Base-by-base conservation (phyloP, 2,329 filamentous ascomycete genomes). In the Leptographium wingfieldii region DNA sequence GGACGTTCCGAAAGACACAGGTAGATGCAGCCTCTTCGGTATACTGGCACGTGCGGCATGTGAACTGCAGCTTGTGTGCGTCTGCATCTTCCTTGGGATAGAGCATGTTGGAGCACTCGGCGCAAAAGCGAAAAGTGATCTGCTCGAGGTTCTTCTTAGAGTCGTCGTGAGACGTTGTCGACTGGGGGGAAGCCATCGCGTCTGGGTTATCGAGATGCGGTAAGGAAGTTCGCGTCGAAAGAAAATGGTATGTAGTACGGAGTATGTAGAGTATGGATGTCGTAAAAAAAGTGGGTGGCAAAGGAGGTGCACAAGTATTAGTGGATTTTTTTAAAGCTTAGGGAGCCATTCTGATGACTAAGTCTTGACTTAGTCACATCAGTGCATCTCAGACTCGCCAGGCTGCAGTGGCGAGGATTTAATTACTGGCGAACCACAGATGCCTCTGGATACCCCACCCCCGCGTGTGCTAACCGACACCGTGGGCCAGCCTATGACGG, bases 101-200 rank as follows among this genome's bases (percentile, higher is more conserved):
- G 59, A 99, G 80, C 82, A 99, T 88, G 80, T 99, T 99, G 68
- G 92, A 96, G 77, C 94, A 99, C 80, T 99, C 94, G 68, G 90
- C 91, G 79, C 94, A 99, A 81, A 99, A 99, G 69, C 90, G 87
- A 75, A 97, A 99, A 55, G 90, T 91, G 73, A 97, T 92, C 73
- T 95, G 90, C 75, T 92, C 85, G 65, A 78, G 76, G 66, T 77
- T 77, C 68, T 79, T 80, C 67, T 80, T 76, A 63, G 70, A 71
- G 57, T 68, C 73, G 54, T 76, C 74, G 64, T 75, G 68, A 38
- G 74, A 73, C 59, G 71, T 70, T 54, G 74, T 79, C 33, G 80
- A 66, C 57, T 79, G 75, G 38, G 82, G 82, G 12, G 81, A 79
- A 33, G 83, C 78, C 83, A 86, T 85, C 12, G 22, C 25, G 48